Evolutionary conservation across 2,329 filamentous ascomycete species (phyloP).

Genomic region (Ceratocystis harringtonii): DNA sequence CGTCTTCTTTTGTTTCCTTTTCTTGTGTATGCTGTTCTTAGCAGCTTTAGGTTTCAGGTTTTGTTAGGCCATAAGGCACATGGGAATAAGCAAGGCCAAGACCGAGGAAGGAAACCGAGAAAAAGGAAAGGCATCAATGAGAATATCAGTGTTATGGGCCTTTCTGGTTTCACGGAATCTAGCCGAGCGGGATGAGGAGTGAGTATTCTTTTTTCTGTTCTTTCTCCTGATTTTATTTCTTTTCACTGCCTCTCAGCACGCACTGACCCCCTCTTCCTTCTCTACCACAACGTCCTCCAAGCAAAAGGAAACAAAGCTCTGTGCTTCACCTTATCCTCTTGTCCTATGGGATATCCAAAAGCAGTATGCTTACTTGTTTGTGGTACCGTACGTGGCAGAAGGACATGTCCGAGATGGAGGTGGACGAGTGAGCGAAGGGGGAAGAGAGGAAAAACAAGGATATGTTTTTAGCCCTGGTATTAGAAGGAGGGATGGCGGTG

Average conservation of each 20-base stretch:
- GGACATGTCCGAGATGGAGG: too few species aligned
- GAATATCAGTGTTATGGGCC: constrained; percentile 2
- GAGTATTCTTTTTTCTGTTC: constrained; percentile 3
- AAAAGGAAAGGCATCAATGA: neutral
- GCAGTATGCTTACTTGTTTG: too few species aligned
- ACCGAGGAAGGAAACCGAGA: neutral
- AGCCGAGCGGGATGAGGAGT: neutral
- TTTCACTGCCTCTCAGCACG: neutral
- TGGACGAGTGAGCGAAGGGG: too few species aligned
- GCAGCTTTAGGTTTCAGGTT: neutral
- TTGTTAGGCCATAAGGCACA: neutral
- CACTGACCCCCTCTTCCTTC: neutral
- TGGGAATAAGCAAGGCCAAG: neutral
- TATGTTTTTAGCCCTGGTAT: too few species aligned
- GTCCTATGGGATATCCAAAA: neutral
- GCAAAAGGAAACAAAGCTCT: neutral
- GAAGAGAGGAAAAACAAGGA: too few species aligned
- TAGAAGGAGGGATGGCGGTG: too few species aligned
- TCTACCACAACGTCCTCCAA: neutral
- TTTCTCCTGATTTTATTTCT: constrained; percentile 1
- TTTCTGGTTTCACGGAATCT: neutral
- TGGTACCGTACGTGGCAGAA: too few species aligned
- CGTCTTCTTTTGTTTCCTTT: neutral
- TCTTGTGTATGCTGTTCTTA: neutral
- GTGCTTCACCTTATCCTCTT: neutral